These are phyloP conservation scores for Exophiala oligosperma DNA, from an alignment of 2,329 filamentous ascomycete genomes.

Conservation along the genomic window DNA sequence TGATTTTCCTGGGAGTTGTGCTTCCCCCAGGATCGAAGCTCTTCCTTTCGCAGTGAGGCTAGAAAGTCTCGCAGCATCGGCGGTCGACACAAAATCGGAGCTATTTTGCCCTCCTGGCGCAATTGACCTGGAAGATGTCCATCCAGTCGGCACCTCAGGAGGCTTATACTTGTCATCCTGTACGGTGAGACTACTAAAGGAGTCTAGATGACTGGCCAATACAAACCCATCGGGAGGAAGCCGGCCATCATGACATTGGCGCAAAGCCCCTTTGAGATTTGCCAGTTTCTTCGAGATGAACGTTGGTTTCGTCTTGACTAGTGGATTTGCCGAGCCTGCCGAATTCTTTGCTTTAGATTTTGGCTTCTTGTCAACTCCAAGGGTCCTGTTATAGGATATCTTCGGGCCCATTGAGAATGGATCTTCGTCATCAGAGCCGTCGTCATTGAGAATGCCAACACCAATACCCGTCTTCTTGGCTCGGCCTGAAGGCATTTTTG, in stretches of 20 bases:
- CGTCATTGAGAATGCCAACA: constrained; percentile 86
- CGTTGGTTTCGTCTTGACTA: constrained; percentile 66
- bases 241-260: constrained; percentile 80
- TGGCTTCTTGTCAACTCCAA: constrained; percentile 81
- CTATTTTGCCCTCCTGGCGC: constrained; percentile 39
- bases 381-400: constrained; percentile 79
- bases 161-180: constrained; percentile 47
- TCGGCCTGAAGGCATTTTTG: constrained; percentile 46
- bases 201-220: constrained; percentile 58
- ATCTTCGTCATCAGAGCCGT: constrained; percentile 91
- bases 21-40: constrained; percentile 78
- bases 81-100: constrained; percentile 53
- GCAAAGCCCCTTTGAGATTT: constrained; percentile 47
- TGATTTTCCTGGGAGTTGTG: constrained; percentile 82
- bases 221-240: constrained; percentile 47
- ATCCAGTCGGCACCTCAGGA: constrained; percentile 55
- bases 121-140: constrained; percentile 56
- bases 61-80: constrained; percentile 76
- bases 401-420: constrained; percentile 88
- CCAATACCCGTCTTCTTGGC: constrained; percentile 71
- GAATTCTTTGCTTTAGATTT: constrained; percentile 57
- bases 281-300: constrained; percentile 70
- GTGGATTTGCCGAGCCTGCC: constrained; percentile 61
- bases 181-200: constrained; percentile 48
- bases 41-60: constrained; percentile 73